phyloP scores from a whole-genome alignment of 306 rosid genomes.

The Cicer cuneatum region DNA sequence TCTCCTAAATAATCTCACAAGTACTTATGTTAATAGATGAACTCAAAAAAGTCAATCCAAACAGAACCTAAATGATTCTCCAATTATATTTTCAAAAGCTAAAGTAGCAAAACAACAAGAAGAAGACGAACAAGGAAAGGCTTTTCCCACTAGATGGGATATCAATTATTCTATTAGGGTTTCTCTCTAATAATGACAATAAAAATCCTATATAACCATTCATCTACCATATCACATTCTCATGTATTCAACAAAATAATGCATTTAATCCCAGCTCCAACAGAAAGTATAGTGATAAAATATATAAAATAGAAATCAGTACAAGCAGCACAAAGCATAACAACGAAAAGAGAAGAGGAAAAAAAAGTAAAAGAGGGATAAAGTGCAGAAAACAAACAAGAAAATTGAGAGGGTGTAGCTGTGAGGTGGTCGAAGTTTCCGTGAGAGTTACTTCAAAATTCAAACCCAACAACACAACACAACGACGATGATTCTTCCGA shows the following conservation, averaged over 20 bases:
- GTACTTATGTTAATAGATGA: too few relatives aligned
- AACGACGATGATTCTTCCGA: not conserved
- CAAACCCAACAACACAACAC: not conserved
- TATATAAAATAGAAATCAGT: not conserved
- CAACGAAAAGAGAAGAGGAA: too few relatives aligned
- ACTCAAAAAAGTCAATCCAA: not conserved
- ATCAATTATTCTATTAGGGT: too few relatives aligned
- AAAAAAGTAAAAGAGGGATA: too few relatives aligned
- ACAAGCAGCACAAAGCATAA: not conserved
- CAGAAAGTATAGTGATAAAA: not conserved
- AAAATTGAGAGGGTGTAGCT: slow-evolving; percentile 4
- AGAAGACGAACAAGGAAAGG: not conserved
- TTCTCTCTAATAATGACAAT: too few relatives aligned
- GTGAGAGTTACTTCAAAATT: not conserved
- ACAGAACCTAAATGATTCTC: not conserved
- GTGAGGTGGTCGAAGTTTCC: slow-evolving; percentile 8
- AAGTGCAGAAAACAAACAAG: not conserved
- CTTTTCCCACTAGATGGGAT: not conserved
- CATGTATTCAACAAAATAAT: not conserved
- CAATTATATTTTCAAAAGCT: not conserved
- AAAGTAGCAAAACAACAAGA: not conserved
- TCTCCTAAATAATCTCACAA: too few relatives aligned
- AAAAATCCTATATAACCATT: too few relatives aligned
- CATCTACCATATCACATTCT: not conserved
- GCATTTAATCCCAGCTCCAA: not conserved